These are phyloP conservation scores for Trypanosoma rangeli DNA, from an alignment of 208 protist species.

Conservation along the genomic window DNA sequence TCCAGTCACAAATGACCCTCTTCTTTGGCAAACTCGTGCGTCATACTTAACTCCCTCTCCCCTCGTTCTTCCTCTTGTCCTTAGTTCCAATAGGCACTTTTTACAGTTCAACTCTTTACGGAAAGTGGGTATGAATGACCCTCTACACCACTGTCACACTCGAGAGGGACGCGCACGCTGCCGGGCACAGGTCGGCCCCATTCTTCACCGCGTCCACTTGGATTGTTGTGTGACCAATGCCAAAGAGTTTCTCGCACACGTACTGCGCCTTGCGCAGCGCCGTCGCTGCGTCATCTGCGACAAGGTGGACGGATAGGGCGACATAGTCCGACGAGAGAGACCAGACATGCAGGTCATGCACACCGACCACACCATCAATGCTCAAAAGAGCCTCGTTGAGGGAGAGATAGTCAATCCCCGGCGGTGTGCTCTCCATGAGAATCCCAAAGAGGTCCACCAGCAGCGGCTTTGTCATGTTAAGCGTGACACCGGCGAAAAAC, in stretches of 20 bases:
- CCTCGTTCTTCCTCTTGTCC: conserved; percentile 3
- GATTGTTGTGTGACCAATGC: conserved; percentile 89
- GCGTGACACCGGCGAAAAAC: conserved; percentile 85
- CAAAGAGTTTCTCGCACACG: conserved; percentile 48
- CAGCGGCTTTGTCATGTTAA: conserved; percentile 80
- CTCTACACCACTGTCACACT: not conserved
- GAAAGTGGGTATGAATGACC: not conserved
- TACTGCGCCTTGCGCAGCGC: conserved; percentile 67
- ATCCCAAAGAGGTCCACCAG: conserved; percentile 76
- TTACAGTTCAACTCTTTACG: not conserved
- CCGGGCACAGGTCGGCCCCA: conserved; percentile 30
- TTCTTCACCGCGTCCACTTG: conserved; percentile 72
- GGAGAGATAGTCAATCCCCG: conserved; percentile 53
- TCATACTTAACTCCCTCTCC: not conserved
- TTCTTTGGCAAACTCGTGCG: too few relatives aligned
- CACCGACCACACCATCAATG: conserved; percentile 67
- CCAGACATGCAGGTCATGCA: conserved; percentile 93
- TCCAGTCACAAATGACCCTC: too few relatives aligned
- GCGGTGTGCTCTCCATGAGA: conserved; percentile 89
- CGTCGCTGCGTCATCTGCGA: conserved; percentile 37
- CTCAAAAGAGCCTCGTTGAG: conserved; percentile 45
- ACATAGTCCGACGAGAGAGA: conserved; percentile 79
- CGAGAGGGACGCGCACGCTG: not conserved
- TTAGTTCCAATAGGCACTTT: not conserved
- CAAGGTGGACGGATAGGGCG: conserved; percentile 81